Percentiles rank a stretch among this genome's conserved stretches.
Evolutionary conservation across 768 basidiomycete genomes (phyloP).

Genomic region (Galerina marginata): DNA sequence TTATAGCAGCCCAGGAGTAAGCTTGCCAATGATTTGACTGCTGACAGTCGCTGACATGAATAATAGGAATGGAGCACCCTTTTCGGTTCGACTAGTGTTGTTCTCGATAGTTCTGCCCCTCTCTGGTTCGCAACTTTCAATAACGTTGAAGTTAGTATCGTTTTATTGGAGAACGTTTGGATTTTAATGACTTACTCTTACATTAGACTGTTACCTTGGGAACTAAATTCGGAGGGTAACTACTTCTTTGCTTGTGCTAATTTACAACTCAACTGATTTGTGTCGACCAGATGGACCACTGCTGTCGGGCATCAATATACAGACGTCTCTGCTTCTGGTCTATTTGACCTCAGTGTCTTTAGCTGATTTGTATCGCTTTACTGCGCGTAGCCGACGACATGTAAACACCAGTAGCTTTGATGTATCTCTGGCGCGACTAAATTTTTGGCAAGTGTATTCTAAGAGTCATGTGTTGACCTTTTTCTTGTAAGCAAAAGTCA

Average conservation of each 20-base stretch:
- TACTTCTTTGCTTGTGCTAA: not conserved
- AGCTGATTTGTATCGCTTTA: not conserved
- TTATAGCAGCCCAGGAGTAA: slow-evolving; percentile 25
- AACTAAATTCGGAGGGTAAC: slow-evolving; percentile 25
- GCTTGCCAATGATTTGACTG: not conserved
- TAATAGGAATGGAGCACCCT: slow-evolving; percentile 24
- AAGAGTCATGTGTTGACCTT: too few species aligned
- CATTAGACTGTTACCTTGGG: slow-evolving; percentile 21
- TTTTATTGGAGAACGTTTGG: not conserved
- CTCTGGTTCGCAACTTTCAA: slow-evolving; percentile 29
- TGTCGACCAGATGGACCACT: slow-evolving; percentile 22
- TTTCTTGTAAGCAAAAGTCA: too few species aligned
- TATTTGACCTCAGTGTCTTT: slow-evolving; percentile 29
- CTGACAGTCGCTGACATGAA: not conserved
- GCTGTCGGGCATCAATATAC: slow-evolving; percentile 35
- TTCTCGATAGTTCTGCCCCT: slow-evolving; percentile 22
- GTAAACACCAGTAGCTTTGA: too few species aligned
- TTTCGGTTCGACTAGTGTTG: slow-evolving; percentile 24
- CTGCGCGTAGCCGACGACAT: too few species aligned
- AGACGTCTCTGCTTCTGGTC: slow-evolving; percentile 30
- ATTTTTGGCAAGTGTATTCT: too few species aligned
- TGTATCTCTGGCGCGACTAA: too few species aligned
- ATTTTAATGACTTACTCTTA: not conserved
- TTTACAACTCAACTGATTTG: not conserved
- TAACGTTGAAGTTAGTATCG: slow-evolving; percentile 21